Base-by-base conservation (phyloP, 805 yeast genomes). In the Metschnikowia baotianmanensis region DNA sequence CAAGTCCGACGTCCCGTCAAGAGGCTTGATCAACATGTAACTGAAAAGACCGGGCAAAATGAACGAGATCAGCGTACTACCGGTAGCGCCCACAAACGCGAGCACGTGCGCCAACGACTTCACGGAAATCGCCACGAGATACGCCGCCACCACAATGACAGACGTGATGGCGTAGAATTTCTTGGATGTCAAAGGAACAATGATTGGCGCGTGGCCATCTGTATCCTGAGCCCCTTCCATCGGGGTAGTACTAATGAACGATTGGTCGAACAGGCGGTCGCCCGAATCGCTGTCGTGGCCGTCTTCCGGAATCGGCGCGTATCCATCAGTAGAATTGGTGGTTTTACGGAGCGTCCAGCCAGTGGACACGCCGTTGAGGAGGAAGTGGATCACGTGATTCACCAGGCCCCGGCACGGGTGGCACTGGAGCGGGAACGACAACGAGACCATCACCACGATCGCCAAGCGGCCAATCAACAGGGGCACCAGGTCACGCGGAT, bases 1-100 rank as follows among this genome's bases (percentile, higher is more conserved):
- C 34, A 54, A 52, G 24, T 48, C 49, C 37, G 43, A 52, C 26
- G 54, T 43, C 23, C 69, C 74, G 5, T 49, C 46, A 21, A 47
- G 43, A 15, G 76, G 63, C n/a, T 79, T 83, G 39, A 86, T 75
- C 44, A 89, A 69, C 51, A 76, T 80, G 63, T 76, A 87, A 3
- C 91, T 95, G 57, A 89, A 87, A 17, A 87, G 65, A 0, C 96
- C 96, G 0, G 97, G 97, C 34, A 89, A 70, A 21, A 87, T 88
- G 57, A 89, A 89, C 10, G 96, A 88, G 37, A 90, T 88, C 5
- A 95, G 78, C 0, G 96, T 89, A 1, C 96, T 86, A 0, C 96
- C 96, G 0, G 96, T 88, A 1, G 96, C 86, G 2, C 97, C 97
- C 4, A 89, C 96, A 48, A 89, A 69, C 1, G 96, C 89, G 50